Evolutionary conservation across 169 alveolate genomes (phyloP), one percentile per base, ranked within the genome.

Genomic region (Plasmodium fragile): DNA sequence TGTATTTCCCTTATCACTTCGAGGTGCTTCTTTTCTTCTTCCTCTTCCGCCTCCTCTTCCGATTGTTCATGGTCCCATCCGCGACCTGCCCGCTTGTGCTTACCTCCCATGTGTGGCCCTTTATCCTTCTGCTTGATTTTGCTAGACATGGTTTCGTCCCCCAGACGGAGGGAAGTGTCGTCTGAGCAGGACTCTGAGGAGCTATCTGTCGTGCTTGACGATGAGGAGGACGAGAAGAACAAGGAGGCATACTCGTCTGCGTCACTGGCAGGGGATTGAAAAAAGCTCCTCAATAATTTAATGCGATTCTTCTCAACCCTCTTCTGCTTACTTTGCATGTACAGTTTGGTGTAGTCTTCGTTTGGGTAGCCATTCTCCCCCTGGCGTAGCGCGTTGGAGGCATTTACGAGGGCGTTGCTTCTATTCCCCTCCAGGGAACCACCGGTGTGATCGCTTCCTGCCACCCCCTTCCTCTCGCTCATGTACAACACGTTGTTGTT

Each of bases 1-100:
- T 89, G 87, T 25, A 89, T 89, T 89, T 89, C 94, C 30, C 90
- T 28, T 22, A 89, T 89, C 16, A 89, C 75, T 89, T 89, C 94
- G 13, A 89, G 36, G n/a, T 89, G 82, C 32, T 79, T 89, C 45
- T 41, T 89, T 25, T 89, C 94, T 4, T 89, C 94, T 11, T 89
- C 94, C 45, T 89, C 94, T 2, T 32, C 69, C 8, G 53, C 94
- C 18, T 89, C 94, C 45, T 89, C 94, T 2, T 32, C 69, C 8
- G 53, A 69, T 8, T n/a, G 45, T 13, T 78, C 90, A 2, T 79
- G 90, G 65, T 75, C 87, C 39, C 16, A 22, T 28, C 39, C 36
- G 41, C 36, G 75, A 4, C 39, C 36, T n/a, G 3, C 32, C 36
- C 36, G 36, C 39, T 28, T 28, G 18, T 65, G 41, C 18, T 8